These are phyloP conservation scores for Acacia melanoxylon DNA, from an alignment of 306 rosid species.

Conservation along the genomic window DNA sequence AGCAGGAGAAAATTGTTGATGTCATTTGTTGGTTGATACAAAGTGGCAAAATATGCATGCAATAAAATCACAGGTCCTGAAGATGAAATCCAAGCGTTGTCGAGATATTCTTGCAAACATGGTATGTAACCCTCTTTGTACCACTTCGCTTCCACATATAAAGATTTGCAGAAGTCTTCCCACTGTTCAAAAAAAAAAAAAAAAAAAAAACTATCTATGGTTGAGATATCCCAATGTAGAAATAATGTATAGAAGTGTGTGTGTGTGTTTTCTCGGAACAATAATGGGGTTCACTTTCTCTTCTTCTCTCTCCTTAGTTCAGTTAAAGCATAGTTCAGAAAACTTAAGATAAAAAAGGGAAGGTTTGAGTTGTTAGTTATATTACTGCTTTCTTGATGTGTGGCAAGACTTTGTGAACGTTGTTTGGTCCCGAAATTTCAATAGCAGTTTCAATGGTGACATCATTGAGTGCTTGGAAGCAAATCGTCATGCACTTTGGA, in stretches of 20 bases:
- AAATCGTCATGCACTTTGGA: constrained; percentile 55
- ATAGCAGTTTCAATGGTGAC: constrained; percentile 49
- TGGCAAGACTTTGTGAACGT: constrained; percentile 36
- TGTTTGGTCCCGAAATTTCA: constrained; percentile 47
- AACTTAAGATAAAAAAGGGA: no score
- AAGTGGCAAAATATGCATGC: constrained; percentile 40
- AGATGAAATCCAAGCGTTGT: constrained; percentile 62
- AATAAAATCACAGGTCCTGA: constrained; percentile 47
- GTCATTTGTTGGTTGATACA: constrained; percentile 13
- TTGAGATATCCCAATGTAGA: not conserved
- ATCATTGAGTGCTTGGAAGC: constrained; percentile 48
- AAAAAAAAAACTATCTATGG: no score
- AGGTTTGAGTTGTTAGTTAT: no score
- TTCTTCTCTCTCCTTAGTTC: no score
- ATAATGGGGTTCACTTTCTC: no score
- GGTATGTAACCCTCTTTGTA: constrained; percentile 44
- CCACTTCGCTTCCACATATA: constrained; percentile 70
- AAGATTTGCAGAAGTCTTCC: constrained; percentile 57
- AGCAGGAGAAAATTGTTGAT: constrained; percentile 23
- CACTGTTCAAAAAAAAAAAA: constrained; percentile 34
- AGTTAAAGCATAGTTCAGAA: no score
- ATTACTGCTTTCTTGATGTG: constrained; percentile 49
- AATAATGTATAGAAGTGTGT: no score
- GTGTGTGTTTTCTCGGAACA: no score
- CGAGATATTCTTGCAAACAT: constrained; percentile 51